Percentiles rank a stretch among this genome's conserved stretches.
Evolutionary conservation across 1,284 basidiomycete genomes (phyloP).

Genomic region (Lignosus rhinocerotis): DNA sequence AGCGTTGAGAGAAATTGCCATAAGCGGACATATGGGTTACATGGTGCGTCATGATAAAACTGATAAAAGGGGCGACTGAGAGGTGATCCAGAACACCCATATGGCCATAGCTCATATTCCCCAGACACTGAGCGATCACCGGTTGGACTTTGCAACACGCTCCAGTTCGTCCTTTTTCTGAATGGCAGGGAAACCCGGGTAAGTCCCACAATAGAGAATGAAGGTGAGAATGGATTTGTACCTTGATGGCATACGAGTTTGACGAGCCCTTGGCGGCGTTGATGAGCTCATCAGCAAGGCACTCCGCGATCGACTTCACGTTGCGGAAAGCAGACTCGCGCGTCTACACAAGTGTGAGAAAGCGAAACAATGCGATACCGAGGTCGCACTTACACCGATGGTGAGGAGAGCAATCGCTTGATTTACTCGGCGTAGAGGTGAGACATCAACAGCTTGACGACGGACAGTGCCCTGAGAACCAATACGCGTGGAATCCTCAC

Average conservation of each 20-base stretch:
- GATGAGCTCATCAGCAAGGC: slow-evolving; percentile 99
- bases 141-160: slow-evolving; percentile 99
- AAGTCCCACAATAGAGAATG: slow-evolving; percentile 2
- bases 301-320: slow-evolving; percentile 98
- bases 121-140: slow-evolving; percentile 56
- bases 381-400: slow-evolving; percentile 71
- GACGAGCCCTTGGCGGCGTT: slow-evolving; percentile 99
- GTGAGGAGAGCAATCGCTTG: slow-evolving; percentile 96
- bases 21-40: slow-evolving; percentile 35
- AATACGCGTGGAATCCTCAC: slow-evolving; percentile 99
- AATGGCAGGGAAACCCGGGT: slow-evolving; percentile 1
- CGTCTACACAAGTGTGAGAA: slow-evolving; percentile 53
- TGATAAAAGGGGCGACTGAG: slow-evolving; percentile 28
- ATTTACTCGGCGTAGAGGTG: slow-evolving; percentile 97
- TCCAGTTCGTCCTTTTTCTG: slow-evolving; percentile 96
- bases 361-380: background rate
- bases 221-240: slow-evolving; percentile 26
- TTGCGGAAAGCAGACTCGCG: slow-evolving; percentile 99
- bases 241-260: slow-evolving; percentile 99
- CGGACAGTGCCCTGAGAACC: slow-evolving; percentile 99
- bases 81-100: slow-evolving; percentile 31
- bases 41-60: slow-evolving; percentile 34
- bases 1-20: slow-evolving; percentile 30
- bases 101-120: slow-evolving; percentile 29
- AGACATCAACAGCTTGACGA: slow-evolving; percentile 99